Percentiles rank a stretch among this genome's conserved stretches.
phyloP scores from a whole-genome alignment of 2,329 filamentous ascomycete genomes.

The Colletotrichum chrysophilum region DNA sequence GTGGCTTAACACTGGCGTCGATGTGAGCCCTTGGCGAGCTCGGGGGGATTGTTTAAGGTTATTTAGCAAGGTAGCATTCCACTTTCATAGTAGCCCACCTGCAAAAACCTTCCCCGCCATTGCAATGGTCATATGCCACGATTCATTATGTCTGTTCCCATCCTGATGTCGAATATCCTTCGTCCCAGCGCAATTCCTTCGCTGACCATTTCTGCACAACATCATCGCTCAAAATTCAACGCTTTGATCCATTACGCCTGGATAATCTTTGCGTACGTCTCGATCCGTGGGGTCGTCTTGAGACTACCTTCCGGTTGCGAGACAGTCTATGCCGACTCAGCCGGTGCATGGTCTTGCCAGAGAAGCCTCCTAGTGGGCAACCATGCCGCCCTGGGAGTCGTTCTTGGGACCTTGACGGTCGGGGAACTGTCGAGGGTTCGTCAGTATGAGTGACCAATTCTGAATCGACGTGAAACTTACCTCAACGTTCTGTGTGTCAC shows the following conservation, averaged over 20 bases:
- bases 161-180: background rate
- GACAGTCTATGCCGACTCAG: background rate
- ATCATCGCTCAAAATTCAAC: background rate
- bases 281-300: background rate
- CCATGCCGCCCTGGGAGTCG: slow-evolving; percentile 52
- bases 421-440: slow-evolving; percentile 45
- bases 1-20: background rate
- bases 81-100: background rate
- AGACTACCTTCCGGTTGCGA: background rate
- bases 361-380: slow-evolving; percentile 39
- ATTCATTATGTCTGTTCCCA: background rate
- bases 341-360: background rate
- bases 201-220: background rate
- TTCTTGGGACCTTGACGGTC: slow-evolving; percentile 59
- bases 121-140: background rate
- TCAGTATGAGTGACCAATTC: background rate
- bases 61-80: background rate
- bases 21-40: slow-evolving; percentile 10
- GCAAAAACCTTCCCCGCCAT: background rate
- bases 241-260: background rate
- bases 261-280: background rate
- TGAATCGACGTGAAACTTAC: slow-evolving; percentile 37
- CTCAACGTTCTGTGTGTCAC: slow-evolving; percentile 67
- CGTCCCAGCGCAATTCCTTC: background rate
- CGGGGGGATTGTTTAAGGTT: background rate